Evolutionary conservation across 495 filamentous ascomycete genomes (phyloP).

Genomic region (Aspergillus panamensis): DNA sequence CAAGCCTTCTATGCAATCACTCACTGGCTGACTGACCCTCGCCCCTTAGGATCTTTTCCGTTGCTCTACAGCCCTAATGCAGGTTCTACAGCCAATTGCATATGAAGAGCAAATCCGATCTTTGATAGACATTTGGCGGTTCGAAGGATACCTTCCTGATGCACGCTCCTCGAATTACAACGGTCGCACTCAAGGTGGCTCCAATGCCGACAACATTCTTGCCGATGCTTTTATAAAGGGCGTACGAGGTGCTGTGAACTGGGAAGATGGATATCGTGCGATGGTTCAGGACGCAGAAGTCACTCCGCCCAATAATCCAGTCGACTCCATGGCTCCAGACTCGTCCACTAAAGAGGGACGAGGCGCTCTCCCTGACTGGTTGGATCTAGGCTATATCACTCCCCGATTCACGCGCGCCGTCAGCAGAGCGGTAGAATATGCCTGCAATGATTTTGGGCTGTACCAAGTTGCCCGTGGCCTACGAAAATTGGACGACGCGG

Average conservation of each 20-base stretch:
- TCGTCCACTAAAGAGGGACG: conserved; percentile 67
- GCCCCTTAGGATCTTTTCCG: conserved; percentile 56
- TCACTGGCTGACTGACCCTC: not conserved
- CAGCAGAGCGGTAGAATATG: conserved; percentile 64
- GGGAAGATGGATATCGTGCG: conserved; percentile 64
- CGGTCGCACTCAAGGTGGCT: conserved; percentile 67
- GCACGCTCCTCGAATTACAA: conserved; percentile 68
- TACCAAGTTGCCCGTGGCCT: conserved; percentile 51
- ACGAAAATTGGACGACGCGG: conserved; percentile 46
- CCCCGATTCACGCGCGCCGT: conserved; percentile 59
- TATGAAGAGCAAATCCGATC: conserved; percentile 67
- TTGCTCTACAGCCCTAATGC: conserved; percentile 59
- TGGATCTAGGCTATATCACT: conserved; percentile 60
- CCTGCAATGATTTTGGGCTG: conserved; percentile 65
- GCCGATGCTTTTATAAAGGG: conserved; percentile 75
- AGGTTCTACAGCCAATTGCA: conserved; percentile 58
- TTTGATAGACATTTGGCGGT: conserved; percentile 66
- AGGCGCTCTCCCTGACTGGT: conserved; percentile 69
- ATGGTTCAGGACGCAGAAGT: conserved; percentile 71
- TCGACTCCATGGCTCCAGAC: conserved; percentile 57
- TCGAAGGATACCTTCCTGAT: conserved; percentile 65
- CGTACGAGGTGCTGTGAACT: conserved; percentile 60
- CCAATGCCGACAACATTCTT: conserved; percentile 69
- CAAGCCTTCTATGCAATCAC: not conserved
- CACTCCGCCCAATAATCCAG: conserved; percentile 57